Evolutionary conservation across 768 basidiomycete genomes (phyloP).

Genomic region (Hygrocybe punicea): DNA sequence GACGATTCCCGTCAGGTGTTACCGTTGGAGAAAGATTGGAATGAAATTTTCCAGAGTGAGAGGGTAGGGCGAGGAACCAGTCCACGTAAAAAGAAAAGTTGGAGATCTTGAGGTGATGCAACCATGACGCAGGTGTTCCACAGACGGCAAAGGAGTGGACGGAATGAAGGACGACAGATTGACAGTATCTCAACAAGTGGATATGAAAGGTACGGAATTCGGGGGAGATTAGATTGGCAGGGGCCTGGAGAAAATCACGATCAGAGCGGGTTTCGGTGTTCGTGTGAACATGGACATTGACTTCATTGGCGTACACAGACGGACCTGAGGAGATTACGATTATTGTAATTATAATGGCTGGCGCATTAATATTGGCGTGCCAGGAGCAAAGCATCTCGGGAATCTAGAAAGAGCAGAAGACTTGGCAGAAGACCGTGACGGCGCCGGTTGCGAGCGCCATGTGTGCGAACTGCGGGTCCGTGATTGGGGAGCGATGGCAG

Average conservation of each 20-base stretch:
- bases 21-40: neutral
- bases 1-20: neutral
- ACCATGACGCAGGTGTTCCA: neutral
- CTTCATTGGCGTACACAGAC: neutral
- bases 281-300: no score
- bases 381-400: no score
- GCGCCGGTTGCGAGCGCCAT: neutral
- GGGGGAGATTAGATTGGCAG: neutral
- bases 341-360: no score
- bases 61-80: neutral
- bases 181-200: neutral
- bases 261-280: conserved; percentile 16
- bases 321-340: no score
- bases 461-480: neutral
- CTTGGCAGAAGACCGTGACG: neutral
- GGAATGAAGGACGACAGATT: neutral
- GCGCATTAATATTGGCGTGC: no score
- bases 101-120: neutral
- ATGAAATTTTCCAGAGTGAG: neutral
- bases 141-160: neutral
- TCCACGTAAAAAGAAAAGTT: neutral
- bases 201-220: neutral
- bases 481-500: neutral
- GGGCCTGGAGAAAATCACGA: conserved; percentile 23
- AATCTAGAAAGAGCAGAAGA: neutral